phyloP scores from a whole-genome alignment of 1,284 basidiomycete genomes.

The Apiotrichum porosum region DNA sequence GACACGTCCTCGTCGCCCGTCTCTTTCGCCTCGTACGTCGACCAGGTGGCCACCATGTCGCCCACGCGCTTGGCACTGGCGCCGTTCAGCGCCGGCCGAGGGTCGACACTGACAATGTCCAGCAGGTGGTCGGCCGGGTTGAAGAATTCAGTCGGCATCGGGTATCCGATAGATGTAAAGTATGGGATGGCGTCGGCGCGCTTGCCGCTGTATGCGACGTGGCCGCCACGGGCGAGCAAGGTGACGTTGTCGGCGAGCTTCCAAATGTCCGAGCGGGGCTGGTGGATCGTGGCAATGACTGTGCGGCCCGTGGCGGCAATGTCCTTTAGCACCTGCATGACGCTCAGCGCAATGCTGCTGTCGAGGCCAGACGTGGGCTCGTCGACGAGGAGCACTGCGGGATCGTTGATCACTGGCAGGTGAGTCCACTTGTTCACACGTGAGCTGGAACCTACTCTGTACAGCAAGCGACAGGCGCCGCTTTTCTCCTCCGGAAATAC shows the following conservation, averaged over 20 bases:
- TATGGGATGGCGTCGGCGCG: conserved; percentile 35
- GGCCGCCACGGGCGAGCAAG: conserved; percentile 54
- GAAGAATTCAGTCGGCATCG: conserved; percentile 45
- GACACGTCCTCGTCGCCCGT: conserved; percentile 6
- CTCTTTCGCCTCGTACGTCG: conserved; percentile 5
- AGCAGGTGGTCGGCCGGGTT: conserved; percentile 50
- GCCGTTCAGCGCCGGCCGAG: conserved; percentile 23
- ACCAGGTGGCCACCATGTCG: conserved; percentile 22
- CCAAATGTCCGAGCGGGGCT: conserved; percentile 55
- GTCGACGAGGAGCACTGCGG: conserved; percentile 52
- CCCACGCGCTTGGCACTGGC: conserved; percentile 21
- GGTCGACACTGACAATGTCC: conserved; percentile 48
- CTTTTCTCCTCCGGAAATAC: conserved; percentile 57
- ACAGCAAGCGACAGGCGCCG: conserved; percentile 55
- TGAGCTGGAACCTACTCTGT: conserved; percentile 40
- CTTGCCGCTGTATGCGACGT: conserved; percentile 42
- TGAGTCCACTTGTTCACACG: too few species aligned
- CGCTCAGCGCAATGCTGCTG: conserved; percentile 52
- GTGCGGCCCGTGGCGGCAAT: conserved; percentile 55
- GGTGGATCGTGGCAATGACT: conserved; percentile 56
- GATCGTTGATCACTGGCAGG: conserved; percentile 50
- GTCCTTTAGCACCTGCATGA: conserved; percentile 49
- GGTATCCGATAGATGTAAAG: conserved; percentile 42
- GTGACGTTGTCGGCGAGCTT: conserved; percentile 52
- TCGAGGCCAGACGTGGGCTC: conserved; percentile 53